These are phyloP conservation scores for Cryptococcus sp. DNA, from an alignment of 1,284 basidiomycete genomes.

Conservation along the genomic window DNA sequence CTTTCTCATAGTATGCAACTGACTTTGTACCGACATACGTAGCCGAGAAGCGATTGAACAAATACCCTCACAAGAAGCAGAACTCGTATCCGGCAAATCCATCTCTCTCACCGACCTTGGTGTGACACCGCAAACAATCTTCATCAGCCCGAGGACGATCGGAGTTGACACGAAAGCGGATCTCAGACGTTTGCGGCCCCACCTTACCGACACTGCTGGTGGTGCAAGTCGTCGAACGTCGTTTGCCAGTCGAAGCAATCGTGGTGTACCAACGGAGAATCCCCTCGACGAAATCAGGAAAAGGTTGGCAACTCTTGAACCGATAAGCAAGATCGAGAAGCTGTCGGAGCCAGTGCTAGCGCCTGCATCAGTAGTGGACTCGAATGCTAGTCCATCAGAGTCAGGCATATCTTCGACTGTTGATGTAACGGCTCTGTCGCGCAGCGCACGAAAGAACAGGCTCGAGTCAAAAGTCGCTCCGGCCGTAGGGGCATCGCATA, in stretches of 20 bases:
- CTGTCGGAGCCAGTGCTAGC: constrained; percentile 4
- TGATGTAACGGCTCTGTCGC: constrained; percentile 30
- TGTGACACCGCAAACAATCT: constrained; percentile 93
- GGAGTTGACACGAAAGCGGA: constrained; percentile 42
- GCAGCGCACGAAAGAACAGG: constrained; percentile 21
- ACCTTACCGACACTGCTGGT: constrained; percentile 25
- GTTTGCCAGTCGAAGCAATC: constrained; percentile 42
- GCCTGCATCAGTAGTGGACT: constrained; percentile 11
- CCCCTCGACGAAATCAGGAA: constrained; percentile 47
- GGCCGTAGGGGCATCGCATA: constrained; percentile 74
- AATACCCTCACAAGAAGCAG: constrained; percentile 23
- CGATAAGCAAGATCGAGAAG: constrained; percentile 12
- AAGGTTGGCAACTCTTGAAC: constrained; percentile 39
- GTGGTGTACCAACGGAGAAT: constrained; percentile 33
- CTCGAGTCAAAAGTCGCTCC: constrained; percentile 77
- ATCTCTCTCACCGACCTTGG: constrained; percentile 73
- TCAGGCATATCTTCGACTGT: constrained; percentile 41
- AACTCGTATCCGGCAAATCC: constrained; percentile 36
- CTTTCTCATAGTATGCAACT: neutral
- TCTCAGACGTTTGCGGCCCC: constrained; percentile 38
- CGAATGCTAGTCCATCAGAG: constrained; percentile 34
- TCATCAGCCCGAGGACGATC: constrained; percentile 64
- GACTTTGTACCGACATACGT: constrained; percentile 9
- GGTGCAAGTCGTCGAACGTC: constrained; percentile 40
- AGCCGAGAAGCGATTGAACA: constrained; percentile 34